Base-by-base conservation (phyloP, 805 yeast genomes). In the Candida corydali region DNA sequence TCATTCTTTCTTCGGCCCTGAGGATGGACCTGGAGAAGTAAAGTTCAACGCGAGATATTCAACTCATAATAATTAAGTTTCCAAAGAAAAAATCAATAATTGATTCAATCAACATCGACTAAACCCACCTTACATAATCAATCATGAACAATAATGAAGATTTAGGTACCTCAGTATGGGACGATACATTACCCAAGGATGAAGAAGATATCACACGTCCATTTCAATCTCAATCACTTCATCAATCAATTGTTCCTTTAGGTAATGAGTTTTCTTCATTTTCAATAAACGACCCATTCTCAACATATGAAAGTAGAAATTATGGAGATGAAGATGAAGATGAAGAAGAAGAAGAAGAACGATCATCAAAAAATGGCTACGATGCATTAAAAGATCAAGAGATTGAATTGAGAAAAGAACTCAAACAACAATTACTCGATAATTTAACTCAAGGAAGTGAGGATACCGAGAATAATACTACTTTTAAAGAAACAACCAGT, bases 141-240 rank as follows among this genome's bases (percentile, higher is more conserved):
- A 20, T 51, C 16, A 17, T 27, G 10, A 68, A 70, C 74, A 69
- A 68, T 29, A 62, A 61, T 49, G 79, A 75, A 18, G 76, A 71
- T 37, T 59, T 76, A 19, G 69, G 75, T 8, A 73, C 76, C 4
- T 72, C 79, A 1, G 75, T 70, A 40, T 80, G 85, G 86, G 83
- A 73, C 39, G 85, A 78, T 46, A 74, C 69, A 3, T 54, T 74
- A 10, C 57, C 75, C 2, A 56, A 54, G 25, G 32, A 37, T 26
- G 18, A 41, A 9, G 27, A 26, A 10, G 17, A 17, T 3, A 3
- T 7, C 19, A 11, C 17, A 5, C 5, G 14, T 17, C 5, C 32
- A 12, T 20, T 24, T 19, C 24, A 17, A 17, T 12, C 26, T 4
- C 18, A 15, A 8, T 30, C 37, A 12, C 39, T 41, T 34, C 45